These are phyloP conservation scores for Penicillium expansum DNA, from an alignment of 2,329 filamentous ascomycete genomes.

Conservation along the genomic window DNA sequence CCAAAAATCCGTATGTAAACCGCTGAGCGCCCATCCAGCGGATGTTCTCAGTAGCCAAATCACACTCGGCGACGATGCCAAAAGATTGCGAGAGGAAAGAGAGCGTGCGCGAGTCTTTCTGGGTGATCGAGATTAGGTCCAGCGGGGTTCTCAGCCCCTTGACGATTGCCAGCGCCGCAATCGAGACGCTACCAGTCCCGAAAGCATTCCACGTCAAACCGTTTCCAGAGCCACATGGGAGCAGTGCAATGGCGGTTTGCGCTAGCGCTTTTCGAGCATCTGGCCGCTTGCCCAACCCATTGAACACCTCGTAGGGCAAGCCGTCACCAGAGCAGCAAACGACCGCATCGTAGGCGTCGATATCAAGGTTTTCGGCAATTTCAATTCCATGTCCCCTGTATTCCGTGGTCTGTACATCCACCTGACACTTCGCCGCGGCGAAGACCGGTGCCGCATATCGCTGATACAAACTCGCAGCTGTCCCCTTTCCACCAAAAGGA, in stretches of 20 bases:
- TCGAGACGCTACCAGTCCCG: conserved; percentile 70
- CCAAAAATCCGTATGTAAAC: conserved; percentile 82
- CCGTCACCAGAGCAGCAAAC: conserved; percentile 91
- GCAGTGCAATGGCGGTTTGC: conserved; percentile 76
- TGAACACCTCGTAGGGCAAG: conserved; percentile 89
- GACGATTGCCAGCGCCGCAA: conserved; percentile 78
- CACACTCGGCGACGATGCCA: conserved; percentile 84
- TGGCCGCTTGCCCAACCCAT: conserved; percentile 73
- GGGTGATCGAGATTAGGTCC: conserved; percentile 84
- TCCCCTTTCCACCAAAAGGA: conserved; percentile 81
- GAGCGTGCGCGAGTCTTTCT: conserved; percentile 68
- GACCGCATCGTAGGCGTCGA: conserved; percentile 78
- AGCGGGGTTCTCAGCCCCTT: conserved; percentile 83
- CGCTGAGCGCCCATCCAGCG: conserved; percentile 88
- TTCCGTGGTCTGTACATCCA: conserved; percentile 71
- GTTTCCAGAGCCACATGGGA: conserved; percentile 93
- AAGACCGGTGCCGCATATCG: conserved; percentile 77
- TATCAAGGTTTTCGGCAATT: conserved; percentile 71
- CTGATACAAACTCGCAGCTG: conserved; percentile 69
- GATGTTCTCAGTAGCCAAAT: conserved; percentile 84
- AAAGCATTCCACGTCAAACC: conserved; percentile 88
- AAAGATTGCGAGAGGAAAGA: conserved; percentile 90
- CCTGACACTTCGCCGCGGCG: conserved; percentile 70
- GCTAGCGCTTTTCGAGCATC: conserved; percentile 73
- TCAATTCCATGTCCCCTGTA: conserved; percentile 74